Evolutionary conservation across 352 stramenopile species (phyloP).

Genomic region (Pythium aphanidermatum): DNA sequence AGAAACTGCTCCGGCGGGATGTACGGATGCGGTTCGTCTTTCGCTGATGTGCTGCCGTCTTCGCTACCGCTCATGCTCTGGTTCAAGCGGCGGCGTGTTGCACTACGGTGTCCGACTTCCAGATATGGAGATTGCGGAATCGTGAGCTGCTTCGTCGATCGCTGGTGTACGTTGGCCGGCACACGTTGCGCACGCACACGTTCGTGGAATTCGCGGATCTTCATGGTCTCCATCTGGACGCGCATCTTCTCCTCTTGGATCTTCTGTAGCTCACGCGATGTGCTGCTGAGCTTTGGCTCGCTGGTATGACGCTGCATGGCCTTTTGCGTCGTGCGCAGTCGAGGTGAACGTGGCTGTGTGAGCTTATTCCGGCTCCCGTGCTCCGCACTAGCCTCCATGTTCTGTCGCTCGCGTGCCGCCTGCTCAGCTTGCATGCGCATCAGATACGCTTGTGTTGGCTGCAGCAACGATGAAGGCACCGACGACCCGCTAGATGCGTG

Average conservation of each 20-base stretch:
- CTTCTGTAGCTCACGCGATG: constrained; percentile 64
- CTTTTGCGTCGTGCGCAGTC: constrained; percentile 36
- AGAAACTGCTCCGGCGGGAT: constrained; percentile 25
- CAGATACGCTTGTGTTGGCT: constrained; percentile 63
- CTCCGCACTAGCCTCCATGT: constrained; percentile 17
- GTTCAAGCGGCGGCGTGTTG: constrained; percentile 21
- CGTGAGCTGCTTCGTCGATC: constrained; percentile 76
- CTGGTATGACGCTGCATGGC: constrained; percentile 27
- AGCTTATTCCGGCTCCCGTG: constrained; percentile 20
- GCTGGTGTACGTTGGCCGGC: constrained; percentile 62
- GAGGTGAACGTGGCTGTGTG: constrained; percentile 47
- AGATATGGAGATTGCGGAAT: constrained; percentile 67
- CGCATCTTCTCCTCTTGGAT: constrained; percentile 69
- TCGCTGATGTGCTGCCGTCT: neutral
- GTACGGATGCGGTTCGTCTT: constrained; percentile 10
- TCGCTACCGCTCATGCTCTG: constrained; percentile 15
- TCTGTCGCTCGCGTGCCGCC: constrained; percentile 38
- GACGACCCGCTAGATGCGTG: constrained; percentile 3
- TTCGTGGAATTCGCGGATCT: constrained; percentile 76
- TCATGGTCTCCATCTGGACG: constrained; percentile 60
- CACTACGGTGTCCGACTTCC: constrained; percentile 43
- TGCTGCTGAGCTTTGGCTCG: constrained; percentile 63
- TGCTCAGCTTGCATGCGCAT: constrained; percentile 57
- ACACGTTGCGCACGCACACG: constrained; percentile 60
- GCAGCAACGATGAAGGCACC: constrained; percentile 45